A percentile compares a stretch with the other conserved stretches of the same genome.
These are phyloP conservation scores for Echinochloa phyllopogon DNA, from an alignment of 176 grass and related monocot species.

Conservation along the genomic window DNA sequence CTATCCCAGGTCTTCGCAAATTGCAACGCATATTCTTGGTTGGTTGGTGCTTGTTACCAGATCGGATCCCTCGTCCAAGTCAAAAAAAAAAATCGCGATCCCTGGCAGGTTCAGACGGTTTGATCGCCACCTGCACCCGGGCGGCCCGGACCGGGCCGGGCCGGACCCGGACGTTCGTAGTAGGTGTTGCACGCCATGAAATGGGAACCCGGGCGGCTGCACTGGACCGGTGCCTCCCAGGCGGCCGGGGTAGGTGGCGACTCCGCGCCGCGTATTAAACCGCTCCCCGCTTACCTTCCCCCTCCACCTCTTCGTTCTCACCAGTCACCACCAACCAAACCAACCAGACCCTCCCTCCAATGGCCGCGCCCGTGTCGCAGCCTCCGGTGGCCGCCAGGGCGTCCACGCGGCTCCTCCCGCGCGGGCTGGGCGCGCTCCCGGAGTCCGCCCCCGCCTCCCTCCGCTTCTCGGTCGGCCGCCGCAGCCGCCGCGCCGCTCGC, in stretches of 20 bases:
- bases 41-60: too few species aligned
- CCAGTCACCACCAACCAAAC: constrained; percentile 44
- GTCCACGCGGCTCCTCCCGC: constrained; percentile 23
- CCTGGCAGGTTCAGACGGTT: neutral
- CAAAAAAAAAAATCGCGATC: neutral
- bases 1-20: too few species aligned
- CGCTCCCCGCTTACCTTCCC: constrained; percentile 5
- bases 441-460: constrained; percentile 55
- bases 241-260: constrained; percentile 52
- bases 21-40: too few species aligned
- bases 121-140: too few species aligned
- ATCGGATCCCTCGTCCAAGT: neutral
- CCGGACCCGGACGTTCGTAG: neutral
- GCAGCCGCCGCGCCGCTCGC: constrained; percentile 42
- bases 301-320: constrained; percentile 1
- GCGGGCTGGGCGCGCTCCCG: constrained; percentile 40
- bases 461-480: constrained; percentile 69
- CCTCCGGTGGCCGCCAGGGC: constrained; percentile 55
- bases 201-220: constrained; percentile 22
- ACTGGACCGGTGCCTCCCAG: neutral
- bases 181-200: constrained; percentile 4
- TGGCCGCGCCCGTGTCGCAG: constrained; percentile 62
- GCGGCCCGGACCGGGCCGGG: neutral
- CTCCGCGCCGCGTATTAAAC: constrained; percentile 49
- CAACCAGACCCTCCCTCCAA: constrained; percentile 20